Conservation (phyloP, 169 alveolate genomes). For the Babesia bovis region DNA sequence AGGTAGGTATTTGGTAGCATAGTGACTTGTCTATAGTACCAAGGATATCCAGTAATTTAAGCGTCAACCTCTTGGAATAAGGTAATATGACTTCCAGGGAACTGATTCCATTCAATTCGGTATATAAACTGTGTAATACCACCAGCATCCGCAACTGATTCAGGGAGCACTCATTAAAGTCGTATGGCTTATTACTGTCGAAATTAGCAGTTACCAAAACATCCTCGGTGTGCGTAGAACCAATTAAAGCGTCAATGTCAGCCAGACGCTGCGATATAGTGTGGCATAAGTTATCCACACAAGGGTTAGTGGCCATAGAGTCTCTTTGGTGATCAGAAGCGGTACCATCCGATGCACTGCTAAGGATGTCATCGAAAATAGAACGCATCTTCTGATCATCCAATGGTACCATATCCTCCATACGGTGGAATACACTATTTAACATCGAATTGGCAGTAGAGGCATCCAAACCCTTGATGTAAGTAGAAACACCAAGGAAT, state of each 20-base stretch:
- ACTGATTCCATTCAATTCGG: constrained; percentile 13
- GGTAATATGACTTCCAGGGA: neutral
- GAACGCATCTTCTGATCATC: neutral
- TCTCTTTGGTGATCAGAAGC: neutral
- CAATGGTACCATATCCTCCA: neutral
- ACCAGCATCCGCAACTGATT: constrained; percentile 12
- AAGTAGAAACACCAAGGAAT: neutral
- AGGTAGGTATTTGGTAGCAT: constrained; percentile 27
- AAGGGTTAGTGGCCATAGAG: neutral
- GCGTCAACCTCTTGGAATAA: constrained; percentile 25
- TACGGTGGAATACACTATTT: neutral
- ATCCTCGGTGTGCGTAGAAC: neutral
- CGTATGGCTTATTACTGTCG: neutral
- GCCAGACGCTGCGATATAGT: neutral
- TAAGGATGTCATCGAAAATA: neutral
- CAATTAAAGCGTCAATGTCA: neutral
- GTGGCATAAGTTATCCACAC: neutral
- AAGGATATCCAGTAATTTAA: constrained; percentile 10
- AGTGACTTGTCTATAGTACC: constrained; percentile 18
- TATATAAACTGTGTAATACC: constrained; percentile 7
- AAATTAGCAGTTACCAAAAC: neutral
- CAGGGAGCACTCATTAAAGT: constrained; percentile 1
- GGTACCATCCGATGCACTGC: neutral
- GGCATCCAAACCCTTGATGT: constrained; percentile 2
- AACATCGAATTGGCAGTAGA: neutral